phyloP scores from a whole-genome alignment of 805 yeast species.

The Candida maltosa region DNA sequence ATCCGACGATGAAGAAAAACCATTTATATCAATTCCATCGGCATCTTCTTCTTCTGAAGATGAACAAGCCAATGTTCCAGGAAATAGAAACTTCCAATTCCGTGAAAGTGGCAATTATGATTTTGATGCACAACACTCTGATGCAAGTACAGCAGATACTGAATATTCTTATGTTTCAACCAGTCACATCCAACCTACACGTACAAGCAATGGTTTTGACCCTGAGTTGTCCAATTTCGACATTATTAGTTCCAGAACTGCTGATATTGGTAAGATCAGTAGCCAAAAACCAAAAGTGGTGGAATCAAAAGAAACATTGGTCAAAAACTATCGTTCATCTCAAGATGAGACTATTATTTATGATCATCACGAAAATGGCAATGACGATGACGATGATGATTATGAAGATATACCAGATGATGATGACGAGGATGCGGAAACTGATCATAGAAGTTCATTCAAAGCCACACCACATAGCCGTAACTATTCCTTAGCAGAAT shows the following conservation, averaged over 20 bases:
- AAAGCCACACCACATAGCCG: not conserved
- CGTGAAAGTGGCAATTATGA: constrained; percentile 13
- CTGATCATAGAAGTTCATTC: not conserved
- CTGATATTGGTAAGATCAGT: constrained; percentile 24
- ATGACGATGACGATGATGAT: constrained; percentile 1
- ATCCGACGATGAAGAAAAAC: constrained; percentile 7
- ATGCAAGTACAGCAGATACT: constrained; percentile 15
- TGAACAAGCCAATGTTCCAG: not conserved
- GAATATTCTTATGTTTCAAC: constrained; percentile 5
- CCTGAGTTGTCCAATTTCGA: constrained; percentile 24
- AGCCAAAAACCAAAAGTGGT: constrained; percentile 21
- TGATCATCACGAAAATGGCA: constrained; percentile 4
- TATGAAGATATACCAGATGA: not conserved
- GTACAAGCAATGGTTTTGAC: constrained; percentile 8
- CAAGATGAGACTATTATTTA: constrained; percentile 1
- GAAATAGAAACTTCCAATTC: not conserved
- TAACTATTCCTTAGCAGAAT: constrained; percentile 8
- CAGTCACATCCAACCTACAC: constrained; percentile 2
- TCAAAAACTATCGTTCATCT: constrained; percentile 8
- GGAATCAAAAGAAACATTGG: constrained; percentile 27
- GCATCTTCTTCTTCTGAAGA: not conserved
- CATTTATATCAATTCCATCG: not conserved
- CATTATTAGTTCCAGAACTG: constrained; percentile 25
- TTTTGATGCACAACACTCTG: constrained; percentile 14
- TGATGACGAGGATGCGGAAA: not conserved